Base-by-base conservation (phyloP, 2,329 filamentous ascomycete genomes). In the Arthrobotrys sphaeroides region DNA sequence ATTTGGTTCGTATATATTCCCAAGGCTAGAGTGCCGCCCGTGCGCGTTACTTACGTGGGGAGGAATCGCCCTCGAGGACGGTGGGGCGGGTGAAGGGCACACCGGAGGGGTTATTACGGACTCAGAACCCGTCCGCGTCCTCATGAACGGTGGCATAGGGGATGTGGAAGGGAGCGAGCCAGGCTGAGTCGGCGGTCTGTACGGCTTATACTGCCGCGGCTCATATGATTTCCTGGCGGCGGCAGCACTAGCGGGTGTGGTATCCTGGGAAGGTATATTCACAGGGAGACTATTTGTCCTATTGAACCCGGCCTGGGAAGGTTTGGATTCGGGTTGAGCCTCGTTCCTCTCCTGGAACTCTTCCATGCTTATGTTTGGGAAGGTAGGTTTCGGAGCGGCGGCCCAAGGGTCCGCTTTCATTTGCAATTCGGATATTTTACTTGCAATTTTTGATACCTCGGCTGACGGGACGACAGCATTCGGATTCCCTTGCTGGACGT, bases 321-420 rank as follows among this genome's bases (percentile, higher is more conserved):
- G 13, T 12, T 28, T 69, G 6, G 38, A 40, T 5, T 65, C 64
- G 3, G 47, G 16, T 2, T 51, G 72, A 12, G 5, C 40, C 12
- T 75, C 64, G 13, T 75, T 75, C 31, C 72, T 57, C 51, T 75
- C 72, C 18, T 68, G 61, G 49, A 75, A 75, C 20, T 75, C 64
- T 3, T 75, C 72, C 72, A 75, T 75, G 7, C 47, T 64, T n/a
- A 75, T 69, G 1, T 16, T 43, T 18, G 72, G 72, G 26, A 75
- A 60, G 9, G 72, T 64, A 12, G 72, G 72, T 18, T 75, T 75
- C 7, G 72, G 72, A 18, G 72, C 64, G 5, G 64, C 38, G 9
- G 64, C 31, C 24, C 62, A 64, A 28, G 72, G 72, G 16, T 75
- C 72, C 13, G 72, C 72, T 9, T 75, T 75, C 49, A 75, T 42